Evolutionary conservation across 176 grass and related monocot genomes (phyloP).

Genomic region (Saccharum officinarum): DNA sequence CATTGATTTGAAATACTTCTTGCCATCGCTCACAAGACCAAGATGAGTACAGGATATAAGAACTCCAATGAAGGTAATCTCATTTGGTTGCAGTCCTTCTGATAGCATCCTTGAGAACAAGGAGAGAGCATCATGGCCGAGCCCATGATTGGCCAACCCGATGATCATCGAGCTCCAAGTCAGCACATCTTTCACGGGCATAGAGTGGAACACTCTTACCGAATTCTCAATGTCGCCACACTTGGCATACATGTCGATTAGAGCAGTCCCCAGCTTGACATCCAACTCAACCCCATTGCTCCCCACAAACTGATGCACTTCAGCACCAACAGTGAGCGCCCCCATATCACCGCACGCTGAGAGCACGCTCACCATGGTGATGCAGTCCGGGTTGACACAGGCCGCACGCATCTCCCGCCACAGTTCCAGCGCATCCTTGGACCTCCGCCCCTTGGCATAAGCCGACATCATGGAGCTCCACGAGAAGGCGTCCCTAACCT

Average conservation of each 20-base stretch:
- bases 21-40: constrained; percentile 65
- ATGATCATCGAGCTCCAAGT: constrained; percentile 70
- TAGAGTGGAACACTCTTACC: constrained; percentile 29
- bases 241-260: constrained; percentile 91
- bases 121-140: constrained; percentile 50
- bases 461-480: constrained; percentile 79
- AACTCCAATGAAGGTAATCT: constrained; percentile 64
- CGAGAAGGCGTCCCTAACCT: constrained; percentile 44
- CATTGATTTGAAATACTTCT: constrained; percentile 61
- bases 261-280: constrained; percentile 65
- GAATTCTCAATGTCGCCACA: constrained; percentile 67
- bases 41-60: constrained; percentile 60
- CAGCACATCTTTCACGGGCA: constrained; percentile 54
- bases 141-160: constrained; percentile 69
- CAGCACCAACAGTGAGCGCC: constrained; percentile 35
- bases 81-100: constrained; percentile 53
- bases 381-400: constrained; percentile 39
- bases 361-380: constrained; percentile 64
- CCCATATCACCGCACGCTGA: constrained; percentile 52
- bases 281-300: constrained; percentile 43
- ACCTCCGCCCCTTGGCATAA: constrained; percentile 38
- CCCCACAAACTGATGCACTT: constrained; percentile 49
- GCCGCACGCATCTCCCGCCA: constrained; percentile 43
- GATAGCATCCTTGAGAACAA: constrained; percentile 66
- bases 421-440: constrained; percentile 56